Base-by-base conservation (phyloP, 129 eudicot genomes). In the Heracleum sosnowskyi region DNA sequence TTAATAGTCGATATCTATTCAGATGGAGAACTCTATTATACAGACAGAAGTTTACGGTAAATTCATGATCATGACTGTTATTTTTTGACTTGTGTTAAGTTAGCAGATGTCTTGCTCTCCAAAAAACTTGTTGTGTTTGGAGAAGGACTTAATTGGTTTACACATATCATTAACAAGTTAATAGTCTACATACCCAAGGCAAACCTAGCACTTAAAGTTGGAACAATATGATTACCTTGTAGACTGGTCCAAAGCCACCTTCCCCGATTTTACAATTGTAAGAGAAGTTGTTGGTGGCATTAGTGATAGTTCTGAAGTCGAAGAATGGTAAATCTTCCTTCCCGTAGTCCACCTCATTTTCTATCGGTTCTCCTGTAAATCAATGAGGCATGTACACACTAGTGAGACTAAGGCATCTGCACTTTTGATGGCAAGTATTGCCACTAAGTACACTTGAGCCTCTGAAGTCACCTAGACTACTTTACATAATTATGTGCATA, bases 201-300 rank as follows among this genome's bases (percentile, higher is more conserved):
- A 39, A 39, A 41, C 15, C 45, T 8, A 41, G 45, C 71, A 12
- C 39, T 62, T 29, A 5, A 64, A 64, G 10, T 13, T 64, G 20
- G 71, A 64, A 33, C 6, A 31, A 4, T 64, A 26, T 64, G 36
- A 5, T 69, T 69, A 69, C 74, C 74, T 69, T 69, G 74, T 34
- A 69, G 44, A 69, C 74, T 8, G 74, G 40, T 35, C 74, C 74
- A 69, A 69, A 69, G 28, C 74, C 74, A 34, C 74, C 74, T 69
- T 69, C 74, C 44, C 74, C 74, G 40, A 69, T 42, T 69, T 35
- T 69, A 35, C 28, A 35, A 20, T 7, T 69, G 26, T 31, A 17
- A 36, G 74, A 69, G 42, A 69, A 69, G 74, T 69, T 33, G 28
- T 36, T 34, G 26, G 74, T 69, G 74, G 74, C 74, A 7, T 69